Evolutionary conservation across 1,284 basidiomycete species (phyloP).

Genomic region (Coriolopsis trogii): DNA sequence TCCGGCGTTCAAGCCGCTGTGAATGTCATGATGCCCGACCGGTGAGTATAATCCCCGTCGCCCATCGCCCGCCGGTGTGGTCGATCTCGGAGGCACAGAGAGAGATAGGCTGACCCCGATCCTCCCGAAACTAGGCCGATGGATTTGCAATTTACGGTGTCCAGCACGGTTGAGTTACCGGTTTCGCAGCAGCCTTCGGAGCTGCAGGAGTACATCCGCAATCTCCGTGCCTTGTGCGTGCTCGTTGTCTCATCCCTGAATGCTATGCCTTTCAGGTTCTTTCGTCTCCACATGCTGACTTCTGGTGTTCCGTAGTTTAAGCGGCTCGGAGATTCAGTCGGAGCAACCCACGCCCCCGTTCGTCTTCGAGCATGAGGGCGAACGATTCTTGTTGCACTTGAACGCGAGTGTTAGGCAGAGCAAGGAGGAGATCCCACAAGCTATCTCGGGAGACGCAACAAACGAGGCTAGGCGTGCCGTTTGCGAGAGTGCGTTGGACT

Average conservation of each 20-base stretch:
- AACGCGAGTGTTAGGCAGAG: conserved; percentile 54
- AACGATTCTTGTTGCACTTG: conserved; percentile 52
- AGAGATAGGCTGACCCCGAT: neutral
- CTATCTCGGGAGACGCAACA: neutral
- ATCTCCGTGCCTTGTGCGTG: conserved; percentile 44
- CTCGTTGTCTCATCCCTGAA: too few relatives aligned
- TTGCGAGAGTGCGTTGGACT: conserved; percentile 45
- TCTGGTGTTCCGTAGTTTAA: conserved; percentile 38
- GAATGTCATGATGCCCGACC: conserved; percentile 61
- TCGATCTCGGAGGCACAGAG: conserved; percentile 13
- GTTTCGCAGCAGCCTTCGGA: conserved; percentile 37
- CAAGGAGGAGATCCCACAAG: conserved; percentile 31
- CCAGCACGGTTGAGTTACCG: conserved; percentile 29
- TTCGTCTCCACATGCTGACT: neutral
- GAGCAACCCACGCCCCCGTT: conserved; percentile 57
- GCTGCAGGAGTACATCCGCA: conserved; percentile 45
- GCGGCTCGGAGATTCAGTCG: conserved; percentile 31
- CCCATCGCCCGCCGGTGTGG: neutral
- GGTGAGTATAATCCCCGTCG: conserved; percentile 1
- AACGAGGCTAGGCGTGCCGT: conserved; percentile 16
- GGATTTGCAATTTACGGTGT: conserved; percentile 44
- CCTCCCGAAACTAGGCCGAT: conserved; percentile 27
- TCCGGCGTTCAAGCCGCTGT: conserved; percentile 38
- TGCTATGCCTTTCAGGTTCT: conserved; percentile 36
- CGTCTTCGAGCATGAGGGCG: conserved; percentile 41